Evolutionary conservation across 78 protist genomes (phyloP).

Genomic region (Tieghemostelium lacteum): DNA sequence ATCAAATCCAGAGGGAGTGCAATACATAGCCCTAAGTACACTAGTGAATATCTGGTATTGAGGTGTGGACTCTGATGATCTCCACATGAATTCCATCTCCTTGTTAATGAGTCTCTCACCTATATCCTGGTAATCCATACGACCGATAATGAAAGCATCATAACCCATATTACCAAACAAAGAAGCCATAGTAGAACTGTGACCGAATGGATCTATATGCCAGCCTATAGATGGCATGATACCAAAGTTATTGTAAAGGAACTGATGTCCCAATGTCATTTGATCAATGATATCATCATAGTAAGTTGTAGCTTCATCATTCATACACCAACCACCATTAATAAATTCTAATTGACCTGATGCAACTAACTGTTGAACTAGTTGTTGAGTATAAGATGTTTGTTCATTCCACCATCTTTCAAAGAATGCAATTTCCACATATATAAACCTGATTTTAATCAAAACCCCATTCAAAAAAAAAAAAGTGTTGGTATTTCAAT

Average conservation of each 20-base stretch:
- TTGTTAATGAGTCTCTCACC: conserved; percentile 9
- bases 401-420: conserved; percentile 92
- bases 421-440: conserved; percentile 91
- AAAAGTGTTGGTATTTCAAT: too few relatives aligned
- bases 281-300: conserved; percentile 81
- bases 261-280: conserved; percentile 78
- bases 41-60: conserved; percentile 76
- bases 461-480: too few relatives aligned
- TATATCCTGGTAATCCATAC: conserved; percentile 91
- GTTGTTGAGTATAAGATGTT: conserved; percentile 17
- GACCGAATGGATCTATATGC: conserved; percentile 96
- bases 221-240: conserved; percentile 39
- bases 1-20: conserved; percentile 71
- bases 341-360: conserved; percentile 88
- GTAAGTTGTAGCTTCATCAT: conserved; percentile 95
- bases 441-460: conserved; percentile 85
- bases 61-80: conserved; percentile 39
- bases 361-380: conserved; percentile 74
- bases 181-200: conserved; percentile 78
- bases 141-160: conserved; percentile 88
- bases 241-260: conserved; percentile 65
- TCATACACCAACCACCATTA: conserved; percentile 95
- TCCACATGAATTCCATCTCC: conserved; percentile 86
- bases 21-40: conserved; percentile 72
- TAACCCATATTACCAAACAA: conserved; percentile 88